Evolutionary conservation across 108 stramenopile species (phyloP).

Genomic region (Licmophora abbreviata): DNA sequence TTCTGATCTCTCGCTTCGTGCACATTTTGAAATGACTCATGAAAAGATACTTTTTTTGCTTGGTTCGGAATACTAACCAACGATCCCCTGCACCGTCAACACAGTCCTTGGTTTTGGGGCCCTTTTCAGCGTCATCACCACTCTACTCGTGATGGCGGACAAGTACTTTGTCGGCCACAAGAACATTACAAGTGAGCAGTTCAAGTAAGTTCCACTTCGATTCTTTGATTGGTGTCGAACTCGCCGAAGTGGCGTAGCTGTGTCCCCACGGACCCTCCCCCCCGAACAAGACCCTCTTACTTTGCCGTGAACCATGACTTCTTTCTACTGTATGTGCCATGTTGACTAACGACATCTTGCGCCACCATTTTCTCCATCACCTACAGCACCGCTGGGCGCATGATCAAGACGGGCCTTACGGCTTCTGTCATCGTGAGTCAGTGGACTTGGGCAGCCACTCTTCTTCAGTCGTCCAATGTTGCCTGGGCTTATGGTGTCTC

Average conservation of each 20-base stretch:
- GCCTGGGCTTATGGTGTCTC: conserved; percentile 90
- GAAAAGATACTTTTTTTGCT: neutral
- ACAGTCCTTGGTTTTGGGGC: conserved; percentile 82
- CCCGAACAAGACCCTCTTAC: too few relatives aligned
- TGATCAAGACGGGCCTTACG: conserved; percentile 87
- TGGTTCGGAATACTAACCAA: conserved; percentile 11
- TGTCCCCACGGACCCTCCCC: too few relatives aligned
- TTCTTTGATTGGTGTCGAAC: neutral
- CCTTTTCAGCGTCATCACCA: conserved; percentile 78
- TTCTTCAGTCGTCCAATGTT: conserved; percentile 90
- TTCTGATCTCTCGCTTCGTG: too few relatives aligned
- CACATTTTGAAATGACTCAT: neutral
- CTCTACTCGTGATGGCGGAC: conserved; percentile 66
- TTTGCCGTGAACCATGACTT: too few relatives aligned
- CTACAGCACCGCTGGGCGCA: conserved; percentile 86
- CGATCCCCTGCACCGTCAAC: too few relatives aligned
- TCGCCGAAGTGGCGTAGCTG: neutral
- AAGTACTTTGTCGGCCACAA: conserved; percentile 49
- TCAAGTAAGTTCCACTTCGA: conserved; percentile 58
- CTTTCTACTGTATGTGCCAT: too few relatives aligned
- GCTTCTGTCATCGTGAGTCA: conserved; percentile 86
- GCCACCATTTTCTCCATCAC: neutral
- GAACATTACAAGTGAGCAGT: conserved; percentile 69
- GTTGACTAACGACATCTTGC: too few relatives aligned
- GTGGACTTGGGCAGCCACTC: conserved; percentile 95